These are phyloP conservation scores for Starmera dryadoides DNA, from an alignment of 805 yeast genomes.

Conservation along the genomic window DNA sequence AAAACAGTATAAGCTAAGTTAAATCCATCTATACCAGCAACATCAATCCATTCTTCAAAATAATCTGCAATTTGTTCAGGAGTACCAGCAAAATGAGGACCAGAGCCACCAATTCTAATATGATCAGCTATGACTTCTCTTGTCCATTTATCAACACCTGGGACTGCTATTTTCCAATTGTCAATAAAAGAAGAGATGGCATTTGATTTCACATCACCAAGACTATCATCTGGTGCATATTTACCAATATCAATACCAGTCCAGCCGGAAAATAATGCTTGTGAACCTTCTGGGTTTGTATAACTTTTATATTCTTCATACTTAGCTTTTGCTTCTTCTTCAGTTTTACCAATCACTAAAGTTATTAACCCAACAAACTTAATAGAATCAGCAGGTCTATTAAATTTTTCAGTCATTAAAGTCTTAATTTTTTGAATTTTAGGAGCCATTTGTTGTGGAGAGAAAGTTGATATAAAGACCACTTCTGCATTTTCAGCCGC, in stretches of 20 bases:
- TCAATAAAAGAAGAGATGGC: slow-evolving; percentile 27
- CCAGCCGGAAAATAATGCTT: slow-evolving; percentile 35
- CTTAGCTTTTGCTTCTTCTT: slow-evolving; percentile 29
- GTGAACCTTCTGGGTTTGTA: slow-evolving; percentile 31
- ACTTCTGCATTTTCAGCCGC: slow-evolving; percentile 34
- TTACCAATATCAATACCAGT: slow-evolving; percentile 31
- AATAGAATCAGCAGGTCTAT: slow-evolving; percentile 26
- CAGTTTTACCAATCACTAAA: slow-evolving; percentile 27
- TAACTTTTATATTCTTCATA: slow-evolving; percentile 21
- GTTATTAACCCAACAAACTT: slow-evolving; percentile 28
- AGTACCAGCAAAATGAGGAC: slow-evolving; percentile 24
- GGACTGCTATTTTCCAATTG: slow-evolving; percentile 26
- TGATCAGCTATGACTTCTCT: slow-evolving; percentile 17
- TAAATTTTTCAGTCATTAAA: slow-evolving; percentile 25
- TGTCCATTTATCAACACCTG: slow-evolving; percentile 11
- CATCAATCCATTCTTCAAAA: slow-evolving; percentile 30
- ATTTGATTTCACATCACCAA: slow-evolving; percentile 25
- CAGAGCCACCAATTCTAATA: slow-evolving; percentile 19
- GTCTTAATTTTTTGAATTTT: slow-evolving; percentile 25
- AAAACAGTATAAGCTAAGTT: slow-evolving; percentile 29
- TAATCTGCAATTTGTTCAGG: slow-evolving; percentile 29
- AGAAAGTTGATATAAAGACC: slow-evolving; percentile 26
- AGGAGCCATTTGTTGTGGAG: slow-evolving; percentile 21
- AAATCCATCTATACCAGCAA: slow-evolving; percentile 33
- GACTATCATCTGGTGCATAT: slow-evolving; percentile 25